These are phyloP conservation scores for Leccinum ochraceum DNA, from an alignment of 768 basidiomycete genomes.

Conservation along the genomic window DNA sequence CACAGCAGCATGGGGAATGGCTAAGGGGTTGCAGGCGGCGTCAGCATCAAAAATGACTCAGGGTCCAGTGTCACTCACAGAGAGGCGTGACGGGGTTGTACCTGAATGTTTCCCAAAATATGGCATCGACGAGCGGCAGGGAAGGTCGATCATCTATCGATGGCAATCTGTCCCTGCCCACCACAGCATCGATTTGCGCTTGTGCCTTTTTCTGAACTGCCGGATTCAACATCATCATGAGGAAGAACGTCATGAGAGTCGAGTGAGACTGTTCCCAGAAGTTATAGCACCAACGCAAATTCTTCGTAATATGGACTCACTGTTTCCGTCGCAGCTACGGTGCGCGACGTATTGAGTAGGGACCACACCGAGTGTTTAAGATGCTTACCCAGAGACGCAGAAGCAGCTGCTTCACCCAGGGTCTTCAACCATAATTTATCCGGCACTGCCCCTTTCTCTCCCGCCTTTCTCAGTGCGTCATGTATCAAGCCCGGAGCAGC, in stretches of 20 bases:
- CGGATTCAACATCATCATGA: conserved; percentile 11
- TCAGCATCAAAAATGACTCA: not conserved
- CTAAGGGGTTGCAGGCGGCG: not conserved
- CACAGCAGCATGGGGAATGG: conserved; percentile 30
- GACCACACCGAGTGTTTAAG: not conserved
- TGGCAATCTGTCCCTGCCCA: conserved; percentile 9
- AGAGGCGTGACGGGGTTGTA: not conserved
- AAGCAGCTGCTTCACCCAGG: conserved; percentile 10
- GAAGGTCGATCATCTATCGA: conserved; percentile 12
- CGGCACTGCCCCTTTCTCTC: not conserved
- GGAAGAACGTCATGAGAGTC: conserved; percentile 5
- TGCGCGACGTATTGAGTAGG: not conserved
- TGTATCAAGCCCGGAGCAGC: conserved; percentile 6
- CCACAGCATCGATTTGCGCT: conserved; percentile 8
- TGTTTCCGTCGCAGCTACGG: conserved; percentile 2
- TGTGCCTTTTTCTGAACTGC: conserved; percentile 10
- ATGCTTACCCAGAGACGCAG: conserved; percentile 11
- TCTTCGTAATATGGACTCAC: not conserved
- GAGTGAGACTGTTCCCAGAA: conserved; percentile 1
- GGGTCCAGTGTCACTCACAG: not conserved
- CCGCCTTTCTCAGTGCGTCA: conserved; percentile 6
- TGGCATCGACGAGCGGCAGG: conserved; percentile 11
- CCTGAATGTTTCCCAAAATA: conserved; percentile 7
- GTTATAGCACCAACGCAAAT: not conserved
- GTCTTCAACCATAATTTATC: conserved; percentile 6